Percentiles rank a stretch among this genome's conserved stretches.
These are phyloP conservation scores for Xylariaceae sp. DNA, from an alignment of 2,329 filamentous ascomycete species.

Conservation along the genomic window DNA sequence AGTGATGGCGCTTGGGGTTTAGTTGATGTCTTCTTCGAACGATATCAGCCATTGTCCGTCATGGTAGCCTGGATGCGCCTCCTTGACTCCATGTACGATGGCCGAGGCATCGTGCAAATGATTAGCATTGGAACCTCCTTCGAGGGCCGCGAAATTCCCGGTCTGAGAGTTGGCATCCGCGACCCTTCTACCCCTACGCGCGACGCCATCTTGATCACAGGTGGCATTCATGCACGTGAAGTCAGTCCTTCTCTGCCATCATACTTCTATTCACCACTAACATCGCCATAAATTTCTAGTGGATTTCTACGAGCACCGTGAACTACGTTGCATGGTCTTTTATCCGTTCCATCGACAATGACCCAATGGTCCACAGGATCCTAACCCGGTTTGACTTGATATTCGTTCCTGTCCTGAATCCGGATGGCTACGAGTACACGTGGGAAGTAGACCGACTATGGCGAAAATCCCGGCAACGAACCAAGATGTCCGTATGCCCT, in stretches of 20 bases:
- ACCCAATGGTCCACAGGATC: slow-evolving; percentile 67
- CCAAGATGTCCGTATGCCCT: slow-evolving; percentile 74
- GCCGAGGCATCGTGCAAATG: slow-evolving; percentile 66
- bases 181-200: slow-evolving; percentile 45
- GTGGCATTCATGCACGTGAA: slow-evolving; percentile 88
- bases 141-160: slow-evolving; percentile 82
- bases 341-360: slow-evolving; percentile 76
- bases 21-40: slow-evolving; percentile 83
- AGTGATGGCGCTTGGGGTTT: slow-evolving; percentile 11
- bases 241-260: no score
- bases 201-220: slow-evolving; percentile 77
- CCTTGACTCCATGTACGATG: slow-evolving; percentile 75
- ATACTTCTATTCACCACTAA: no score
- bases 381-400: slow-evolving; percentile 83
- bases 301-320: slow-evolving; percentile 90
- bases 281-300: no score
- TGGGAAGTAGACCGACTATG: slow-evolving; percentile 90
- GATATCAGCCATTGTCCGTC: slow-evolving; percentile 83
- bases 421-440: slow-evolving; percentile 90
- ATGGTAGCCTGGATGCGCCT: slow-evolving; percentile 90
- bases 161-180: slow-evolving; percentile 66
- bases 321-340: slow-evolving; percentile 88
- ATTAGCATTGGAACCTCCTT: slow-evolving; percentile 79
- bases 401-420: slow-evolving; percentile 84
- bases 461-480: slow-evolving; percentile 90